These are phyloP conservation scores for Fusarium sp. DNA, from an alignment of 2,329 filamentous ascomycete species.

Conservation along the genomic window DNA sequence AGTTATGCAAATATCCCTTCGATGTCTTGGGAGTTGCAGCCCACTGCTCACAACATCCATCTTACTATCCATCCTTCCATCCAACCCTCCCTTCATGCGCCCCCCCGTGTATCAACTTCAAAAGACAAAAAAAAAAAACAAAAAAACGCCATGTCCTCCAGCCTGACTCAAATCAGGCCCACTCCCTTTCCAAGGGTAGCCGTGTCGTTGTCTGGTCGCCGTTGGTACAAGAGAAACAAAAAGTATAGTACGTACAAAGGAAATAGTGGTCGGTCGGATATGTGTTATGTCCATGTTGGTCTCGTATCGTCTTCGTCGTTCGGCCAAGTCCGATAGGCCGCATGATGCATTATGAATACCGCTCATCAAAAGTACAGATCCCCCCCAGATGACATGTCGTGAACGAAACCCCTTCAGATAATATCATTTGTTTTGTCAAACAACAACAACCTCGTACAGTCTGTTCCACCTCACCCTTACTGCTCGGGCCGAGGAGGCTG, in stretches of 20 bases:
- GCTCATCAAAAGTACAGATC: slow-evolving; percentile 45
- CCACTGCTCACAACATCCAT: slow-evolving; percentile 42
- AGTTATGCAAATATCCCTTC: slow-evolving; percentile 37
- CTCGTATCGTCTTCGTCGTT: slow-evolving; percentile 49
- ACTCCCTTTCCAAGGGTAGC: slow-evolving; percentile 22
- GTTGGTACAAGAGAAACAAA: slow-evolving; percentile 44
- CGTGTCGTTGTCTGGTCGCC: slow-evolving; percentile 34
- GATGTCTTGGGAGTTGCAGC: slow-evolving; percentile 38
- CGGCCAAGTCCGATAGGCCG: slow-evolving; percentile 42
- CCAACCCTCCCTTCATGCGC: slow-evolving; percentile 29
- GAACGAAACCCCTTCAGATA: slow-evolving; percentile 24
- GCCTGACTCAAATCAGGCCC: slow-evolving; percentile 32
- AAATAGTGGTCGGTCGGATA: slow-evolving; percentile 42
- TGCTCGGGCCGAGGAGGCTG: slow-evolving; percentile 50
- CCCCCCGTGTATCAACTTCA: slow-evolving; percentile 38
- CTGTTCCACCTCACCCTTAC: slow-evolving; percentile 40
- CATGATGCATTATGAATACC: slow-evolving; percentile 49
- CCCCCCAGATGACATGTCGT: slow-evolving; percentile 39
- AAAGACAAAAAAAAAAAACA: slow-evolving; percentile 25
- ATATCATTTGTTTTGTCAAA: slow-evolving; percentile 20
- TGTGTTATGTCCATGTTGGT: slow-evolving; percentile 48
- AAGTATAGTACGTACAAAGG: slow-evolving; percentile 48
- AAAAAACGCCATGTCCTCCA: slow-evolving; percentile 41
- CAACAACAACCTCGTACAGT: slow-evolving; percentile 29
- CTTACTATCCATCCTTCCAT: slow-evolving; percentile 24